Evolutionary conservation across 306 rosid species (phyloP), one percentile per base, ranked within the genome.

Genomic region (Fagus sylvatica): DNA sequence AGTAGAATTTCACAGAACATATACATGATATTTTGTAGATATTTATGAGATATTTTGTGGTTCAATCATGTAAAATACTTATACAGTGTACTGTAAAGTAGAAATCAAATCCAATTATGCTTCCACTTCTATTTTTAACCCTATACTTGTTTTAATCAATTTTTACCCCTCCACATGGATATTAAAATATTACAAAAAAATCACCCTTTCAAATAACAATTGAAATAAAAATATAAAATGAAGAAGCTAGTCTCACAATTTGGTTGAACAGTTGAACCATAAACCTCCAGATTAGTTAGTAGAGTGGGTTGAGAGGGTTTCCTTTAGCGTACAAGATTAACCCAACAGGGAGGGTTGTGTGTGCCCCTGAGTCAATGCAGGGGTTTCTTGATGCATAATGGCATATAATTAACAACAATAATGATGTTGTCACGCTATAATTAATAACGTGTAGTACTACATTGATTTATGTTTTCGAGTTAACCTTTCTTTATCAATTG

Each of bases 391-490:
- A 13, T 7, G n/a, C 41, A 37, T 72, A n/a, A 53, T 53, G 60
- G n/a, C 8, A 8, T 36, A 30, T 16, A 64, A 76, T 48, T 71
- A 53, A 5, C n/a, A 73, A 4, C 22, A 73, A 56, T 72, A 48
- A 83, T 79, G 57, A 66, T 76, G 72, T 71, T 32, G 33, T 71
- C 57, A 19, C 43, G 37, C 34, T 22, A 49, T 43, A 64, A 57
- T 59, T 64, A 68, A 73, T 16, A 66, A 7, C 19, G 49, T 66
- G 71, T 7, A 36, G 69, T 36, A 62, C 43, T 2, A 60, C 37
- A 12, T 62, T 16, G 32, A 65, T 65, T 37, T 0, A 36, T 61
- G 42, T 7, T 37, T 12, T 37, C 28, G 48, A 65, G 70, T 37
- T 65, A 37, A 65, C 6, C 40, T n/a, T 60, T 30, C 37, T 33